Percentiles rank a stretch among this genome's conserved stretches.
Evolutionary conservation across 352 stramenopile genomes (phyloP).

Genomic region (Phytophthora quininea): DNA sequence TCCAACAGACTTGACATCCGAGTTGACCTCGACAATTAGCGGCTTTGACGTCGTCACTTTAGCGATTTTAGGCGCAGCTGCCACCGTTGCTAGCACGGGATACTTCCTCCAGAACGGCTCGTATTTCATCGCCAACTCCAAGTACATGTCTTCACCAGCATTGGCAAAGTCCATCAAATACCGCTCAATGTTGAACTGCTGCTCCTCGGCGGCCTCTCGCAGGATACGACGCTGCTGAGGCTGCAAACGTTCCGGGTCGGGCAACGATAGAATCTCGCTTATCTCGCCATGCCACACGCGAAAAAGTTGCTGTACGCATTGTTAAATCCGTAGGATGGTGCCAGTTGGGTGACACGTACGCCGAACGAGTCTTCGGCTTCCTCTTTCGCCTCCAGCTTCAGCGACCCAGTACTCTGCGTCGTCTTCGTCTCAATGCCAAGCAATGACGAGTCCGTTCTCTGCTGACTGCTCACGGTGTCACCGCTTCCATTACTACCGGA

Average conservation of each 20-base stretch:
- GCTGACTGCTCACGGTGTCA: neutral
- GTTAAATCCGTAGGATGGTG: conserved; percentile 94
- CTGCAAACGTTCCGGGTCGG: conserved; percentile 86
- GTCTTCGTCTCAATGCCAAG: conserved; percentile 53
- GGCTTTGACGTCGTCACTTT: conserved; percentile 20
- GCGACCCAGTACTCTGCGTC: conserved; percentile 9
- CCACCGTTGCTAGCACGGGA: conserved; percentile 24
- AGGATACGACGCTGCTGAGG: conserved; percentile 70
- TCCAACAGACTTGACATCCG: conserved; percentile 28
- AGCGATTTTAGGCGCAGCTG: neutral
- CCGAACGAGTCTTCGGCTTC: conserved; percentile 14
- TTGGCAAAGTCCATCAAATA: conserved; percentile 96
- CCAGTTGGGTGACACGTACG: conserved; percentile 53
- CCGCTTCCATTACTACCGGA: neutral
- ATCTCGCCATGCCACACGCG: conserved; percentile 91
- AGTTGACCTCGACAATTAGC: conserved; percentile 50
- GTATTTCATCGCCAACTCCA: conserved; percentile 88
- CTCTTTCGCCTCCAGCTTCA: conserved; percentile 19
- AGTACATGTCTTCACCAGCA: conserved; percentile 94
- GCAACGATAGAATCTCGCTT: conserved; percentile 93
- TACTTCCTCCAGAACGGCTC: conserved; percentile 89
- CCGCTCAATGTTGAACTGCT: conserved; percentile 95
- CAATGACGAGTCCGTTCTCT: conserved; percentile 46
- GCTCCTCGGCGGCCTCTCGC: conserved; percentile 87
- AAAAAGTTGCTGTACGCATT: conserved; percentile 94